A percentile compares a stretch with the other conserved stretches of the same genome.
Conservation (phyloP, 164 flowering plant genomes). For the Magnolia sinica region DNA sequence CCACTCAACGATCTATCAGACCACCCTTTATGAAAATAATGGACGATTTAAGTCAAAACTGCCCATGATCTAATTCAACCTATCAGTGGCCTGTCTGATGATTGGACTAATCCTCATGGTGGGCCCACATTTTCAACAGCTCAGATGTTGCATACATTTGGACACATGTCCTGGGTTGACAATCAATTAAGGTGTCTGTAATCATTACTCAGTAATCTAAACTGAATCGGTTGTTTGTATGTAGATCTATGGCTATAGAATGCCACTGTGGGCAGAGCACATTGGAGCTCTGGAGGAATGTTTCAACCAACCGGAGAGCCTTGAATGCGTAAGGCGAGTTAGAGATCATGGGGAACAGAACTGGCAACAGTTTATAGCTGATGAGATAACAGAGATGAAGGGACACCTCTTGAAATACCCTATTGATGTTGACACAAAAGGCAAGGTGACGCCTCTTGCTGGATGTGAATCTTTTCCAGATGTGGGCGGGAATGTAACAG, state of each 20-base stretch:
- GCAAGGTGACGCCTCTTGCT: constrained; percentile 75
- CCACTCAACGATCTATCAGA: too few relatives aligned
- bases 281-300: constrained; percentile 62
- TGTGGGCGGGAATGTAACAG: constrained; percentile 75
- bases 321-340: constrained; percentile 74
- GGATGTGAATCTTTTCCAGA: constrained; percentile 77
- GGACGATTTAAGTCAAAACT: too few relatives aligned
- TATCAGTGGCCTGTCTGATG: too few relatives aligned
- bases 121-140: too few relatives aligned
- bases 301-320: constrained; percentile 60
- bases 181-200: too few relatives aligned
- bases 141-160: too few relatives aligned
- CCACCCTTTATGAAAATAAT: too few relatives aligned
- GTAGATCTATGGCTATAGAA: constrained; percentile 88
- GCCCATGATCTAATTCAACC: too few relatives aligned
- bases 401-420: constrained; percentile 92
- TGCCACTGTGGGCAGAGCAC: constrained; percentile 99
- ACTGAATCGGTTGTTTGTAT: constrained; percentile 1
- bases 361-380: constrained; percentile 78
- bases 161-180: too few relatives aligned
- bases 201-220: not conserved
- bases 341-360: constrained; percentile 60
- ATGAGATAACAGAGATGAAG: constrained; percentile 70
- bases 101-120: too few relatives aligned
- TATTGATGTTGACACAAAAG: constrained; percentile 70